phyloP scores from a whole-genome alignment of 2,329 filamentous ascomycete genomes.

The Fusarium zealandicum region DNA sequence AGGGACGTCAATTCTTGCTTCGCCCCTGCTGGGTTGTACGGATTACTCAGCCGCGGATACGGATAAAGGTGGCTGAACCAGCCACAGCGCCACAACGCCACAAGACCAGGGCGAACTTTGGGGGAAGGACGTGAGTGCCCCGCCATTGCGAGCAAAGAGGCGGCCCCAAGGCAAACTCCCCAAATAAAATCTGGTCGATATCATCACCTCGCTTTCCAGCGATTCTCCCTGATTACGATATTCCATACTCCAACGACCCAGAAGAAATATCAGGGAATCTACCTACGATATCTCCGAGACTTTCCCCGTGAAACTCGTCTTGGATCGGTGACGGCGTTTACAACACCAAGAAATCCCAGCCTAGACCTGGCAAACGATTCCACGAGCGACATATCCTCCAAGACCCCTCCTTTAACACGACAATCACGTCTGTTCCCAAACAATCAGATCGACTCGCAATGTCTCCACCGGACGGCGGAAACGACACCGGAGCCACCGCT shows the following conservation, averaged over 20 bases:
- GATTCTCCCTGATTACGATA: conserved; percentile 1
- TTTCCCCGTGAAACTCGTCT: not conserved
- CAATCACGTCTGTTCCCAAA: not conserved
- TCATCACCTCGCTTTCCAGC: conserved; percentile 22
- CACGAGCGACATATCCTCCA: conserved; percentile 19
- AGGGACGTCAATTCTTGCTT: conserved; percentile 9
- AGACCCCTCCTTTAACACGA: conserved; percentile 3
- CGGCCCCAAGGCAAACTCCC: conserved; percentile 1
- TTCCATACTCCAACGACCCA: not conserved
- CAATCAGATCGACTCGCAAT: conserved; percentile 15
- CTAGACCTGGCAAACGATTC: not conserved
- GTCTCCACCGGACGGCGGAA: conserved; percentile 30
- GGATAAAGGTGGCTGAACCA: conserved; percentile 10
- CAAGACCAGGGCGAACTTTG: conserved; percentile 5
- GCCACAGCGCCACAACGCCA: conserved; percentile 22
- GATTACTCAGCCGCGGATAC: conserved; percentile 30
- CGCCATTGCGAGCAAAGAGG: conserved; percentile 29
- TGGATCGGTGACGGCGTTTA: not conserved
- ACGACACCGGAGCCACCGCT: conserved; percentile 17
- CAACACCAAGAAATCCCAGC: not conserved
- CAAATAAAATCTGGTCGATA: conserved; percentile 41
- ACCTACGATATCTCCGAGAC: not conserved
- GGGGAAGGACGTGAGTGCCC: conserved; percentile 28
- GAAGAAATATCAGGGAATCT: not conserved
- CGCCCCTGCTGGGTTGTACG: not conserved